phyloP scores from a whole-genome alignment of 1,284 basidiomycete genomes.

The Pholiota adiposa region DNA sequence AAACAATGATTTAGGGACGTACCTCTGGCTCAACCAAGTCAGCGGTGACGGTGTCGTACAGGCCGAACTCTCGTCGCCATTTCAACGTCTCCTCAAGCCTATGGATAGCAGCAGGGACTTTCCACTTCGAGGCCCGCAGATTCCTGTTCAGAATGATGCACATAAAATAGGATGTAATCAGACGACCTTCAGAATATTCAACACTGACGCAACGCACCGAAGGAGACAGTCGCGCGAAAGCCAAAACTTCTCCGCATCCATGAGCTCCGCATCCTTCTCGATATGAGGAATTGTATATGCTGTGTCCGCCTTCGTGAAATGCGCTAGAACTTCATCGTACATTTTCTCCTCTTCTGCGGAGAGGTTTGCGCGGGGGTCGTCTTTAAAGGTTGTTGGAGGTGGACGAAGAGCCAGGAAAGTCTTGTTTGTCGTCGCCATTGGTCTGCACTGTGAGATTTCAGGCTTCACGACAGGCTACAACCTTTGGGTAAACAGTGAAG shows the following conservation, averaged over 20 bases:
- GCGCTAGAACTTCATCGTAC: slow-evolving; percentile 58
- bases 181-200: no score
- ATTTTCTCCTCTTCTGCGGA: slow-evolving; percentile 52
- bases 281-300: slow-evolving; percentile 55
- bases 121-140: slow-evolving; percentile 76
- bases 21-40: slow-evolving; percentile 75
- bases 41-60: slow-evolving; percentile 62
- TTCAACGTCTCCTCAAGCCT: slow-evolving; percentile 70
- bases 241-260: slow-evolving; percentile 77
- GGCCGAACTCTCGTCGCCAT: slow-evolving; percentile 76
- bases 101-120: slow-evolving; percentile 55
- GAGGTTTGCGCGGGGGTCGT: slow-evolving; percentile 41
- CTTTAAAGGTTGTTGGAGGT: slow-evolving; percentile 32
- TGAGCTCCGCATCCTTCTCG: slow-evolving; percentile 49
- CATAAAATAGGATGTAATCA: not conserved
- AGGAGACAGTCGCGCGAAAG: slow-evolving; percentile 74
- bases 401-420: slow-evolving; percentile 40
- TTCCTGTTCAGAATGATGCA: slow-evolving; percentile 43
- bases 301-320: slow-evolving; percentile 52
- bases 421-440: slow-evolving; percentile 31
- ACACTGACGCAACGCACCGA: slow-evolving; percentile 42
- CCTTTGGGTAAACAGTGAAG: no score
- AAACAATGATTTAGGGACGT: slow-evolving; percentile 13
- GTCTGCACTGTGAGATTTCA: slow-evolving; percentile 4
- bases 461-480: not conserved